Evolutionary conservation across 148 eudicot genomes (phyloP).

Genomic region (Silene latifolia): DNA sequence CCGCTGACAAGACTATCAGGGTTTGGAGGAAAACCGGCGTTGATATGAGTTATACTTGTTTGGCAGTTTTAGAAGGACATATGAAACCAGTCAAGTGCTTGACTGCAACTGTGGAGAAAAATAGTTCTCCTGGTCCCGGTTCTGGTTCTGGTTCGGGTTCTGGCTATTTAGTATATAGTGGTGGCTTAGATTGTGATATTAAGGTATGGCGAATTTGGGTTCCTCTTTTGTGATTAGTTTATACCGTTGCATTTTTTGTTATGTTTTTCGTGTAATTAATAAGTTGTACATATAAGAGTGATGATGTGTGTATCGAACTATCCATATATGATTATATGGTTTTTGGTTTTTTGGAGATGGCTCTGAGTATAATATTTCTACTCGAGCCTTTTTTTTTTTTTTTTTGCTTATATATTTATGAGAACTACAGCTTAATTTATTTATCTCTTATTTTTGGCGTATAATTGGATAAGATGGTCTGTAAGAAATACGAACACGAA

Average conservation of each 20-base stretch:
- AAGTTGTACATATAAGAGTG: slow-evolving; percentile 23
- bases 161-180: slow-evolving; percentile 59
- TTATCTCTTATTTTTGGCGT: neutral
- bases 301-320: neutral
- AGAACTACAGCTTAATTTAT: neutral
- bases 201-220: slow-evolving; percentile 58
- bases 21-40: slow-evolving; percentile 58
- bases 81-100: slow-evolving; percentile 61
- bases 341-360: neutral
- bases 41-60: slow-evolving; percentile 47
- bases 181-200: slow-evolving; percentile 71
- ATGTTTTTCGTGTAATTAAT: neutral
- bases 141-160: slow-evolving; percentile 28
- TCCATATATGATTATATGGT: neutral
- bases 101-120: slow-evolving; percentile 43
- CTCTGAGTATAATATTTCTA: slow-evolving; percentile 7
- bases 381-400: neutral
- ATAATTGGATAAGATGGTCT: neutral
- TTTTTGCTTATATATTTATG: neutral
- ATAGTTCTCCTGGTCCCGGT: slow-evolving; percentile 19
- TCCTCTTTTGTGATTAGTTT: slow-evolving; percentile 30
- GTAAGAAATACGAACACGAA: too few relatives aligned
- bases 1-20: slow-evolving; percentile 77
- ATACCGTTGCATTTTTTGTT: neutral
- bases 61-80: slow-evolving; percentile 76